Base-by-base conservation (phyloP, 106 monocot genomes). In the Phalaenopsis equestris region DNA sequence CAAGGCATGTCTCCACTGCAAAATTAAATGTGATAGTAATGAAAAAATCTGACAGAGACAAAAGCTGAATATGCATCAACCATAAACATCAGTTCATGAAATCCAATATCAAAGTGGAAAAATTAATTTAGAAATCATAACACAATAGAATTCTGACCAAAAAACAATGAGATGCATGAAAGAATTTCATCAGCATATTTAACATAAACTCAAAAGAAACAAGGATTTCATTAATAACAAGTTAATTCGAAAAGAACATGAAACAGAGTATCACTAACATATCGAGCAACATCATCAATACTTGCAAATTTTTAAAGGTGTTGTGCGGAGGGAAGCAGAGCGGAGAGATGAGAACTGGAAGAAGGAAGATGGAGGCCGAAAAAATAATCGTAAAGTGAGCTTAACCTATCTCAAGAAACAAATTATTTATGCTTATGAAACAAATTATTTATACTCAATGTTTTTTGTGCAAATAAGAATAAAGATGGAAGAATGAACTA, bases 1-100 rank as follows among this genome's bases (percentile, higher is more conserved):
- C 58, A 87, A 78, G 36, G 80, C 87, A 82, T 75, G 84, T 49
- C 83, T 88, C 94, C 94, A 94, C 99, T 99, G 93, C 56, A 86
- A 86, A 81, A 57, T 43, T 43, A 79, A 76, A 48, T 49, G 67
- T 5, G 45, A 79, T 30, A 36, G 67, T 21, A 57, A 41, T 61
- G 48, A 45, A 75, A 17, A 21, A 79, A 75, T 75, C 38, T 47
- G 72, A 64, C 76, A 18, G 11, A 76, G 14, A 3, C 4, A 30
- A 49, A 49, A 48, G 46, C 5, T 23, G 23, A 47, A 76, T 49
- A 76, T 24, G 10, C 2, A 52, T 30, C 10, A 76, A 30, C 42
- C 39, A 70, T 74, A 74, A 74, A n/a, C 5, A 45, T 74, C 42
- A 18, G 12, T 74, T 45, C 74, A 74, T 7, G n/a, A 74, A 45